phyloP scores from a whole-genome alignment of 2,329 filamentous ascomycete genomes.

The Neoarthrinium moseri region DNA sequence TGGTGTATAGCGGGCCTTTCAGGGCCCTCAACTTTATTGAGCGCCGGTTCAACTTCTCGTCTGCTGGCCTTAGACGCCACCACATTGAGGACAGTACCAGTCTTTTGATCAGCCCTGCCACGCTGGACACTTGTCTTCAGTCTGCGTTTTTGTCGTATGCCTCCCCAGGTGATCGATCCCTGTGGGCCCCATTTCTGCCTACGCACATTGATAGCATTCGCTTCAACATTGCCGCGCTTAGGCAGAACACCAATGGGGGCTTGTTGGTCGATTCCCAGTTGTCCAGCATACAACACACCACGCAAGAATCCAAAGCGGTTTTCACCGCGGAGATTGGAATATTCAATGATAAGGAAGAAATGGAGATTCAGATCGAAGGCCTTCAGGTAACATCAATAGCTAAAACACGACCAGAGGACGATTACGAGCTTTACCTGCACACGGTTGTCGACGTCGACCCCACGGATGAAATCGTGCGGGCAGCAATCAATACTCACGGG shows the following conservation, averaged over 20 bases:
- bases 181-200: slow-evolving; percentile 43
- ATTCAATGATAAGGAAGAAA: slow-evolving; percentile 23
- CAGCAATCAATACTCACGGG: slow-evolving; percentile 3
- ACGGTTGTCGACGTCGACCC: slow-evolving; percentile 38
- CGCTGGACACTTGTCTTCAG: slow-evolving; percentile 40
- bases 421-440: slow-evolving; percentile 28
- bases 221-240: slow-evolving; percentile 34
- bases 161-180: slow-evolving; percentile 36
- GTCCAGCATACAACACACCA: slow-evolving; percentile 12
- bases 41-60: slow-evolving; percentile 34
- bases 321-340: slow-evolving; percentile 25
- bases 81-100: slow-evolving; percentile 35
- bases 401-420: slow-evolving; percentile 24
- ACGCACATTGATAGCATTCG: slow-evolving; percentile 29
- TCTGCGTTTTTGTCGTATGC: slow-evolving; percentile 39
- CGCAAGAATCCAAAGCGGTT: slow-evolving; percentile 24
- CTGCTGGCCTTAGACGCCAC: slow-evolving; percentile 25
- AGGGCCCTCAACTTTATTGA: slow-evolving; percentile 30
- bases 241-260: slow-evolving; percentile 11
- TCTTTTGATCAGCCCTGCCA: slow-evolving; percentile 37
- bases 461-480: slow-evolving; percentile 32
- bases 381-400: slow-evolving; percentile 25
- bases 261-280: slow-evolving; percentile 33
- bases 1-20: slow-evolving; percentile 40
- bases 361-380: slow-evolving; percentile 26